Percentiles rank a stretch among this genome's conserved stretches.
Evolutionary conservation across 2,329 filamentous ascomycete species (phyloP).

Genomic region (Rhinocladiella similis): DNA sequence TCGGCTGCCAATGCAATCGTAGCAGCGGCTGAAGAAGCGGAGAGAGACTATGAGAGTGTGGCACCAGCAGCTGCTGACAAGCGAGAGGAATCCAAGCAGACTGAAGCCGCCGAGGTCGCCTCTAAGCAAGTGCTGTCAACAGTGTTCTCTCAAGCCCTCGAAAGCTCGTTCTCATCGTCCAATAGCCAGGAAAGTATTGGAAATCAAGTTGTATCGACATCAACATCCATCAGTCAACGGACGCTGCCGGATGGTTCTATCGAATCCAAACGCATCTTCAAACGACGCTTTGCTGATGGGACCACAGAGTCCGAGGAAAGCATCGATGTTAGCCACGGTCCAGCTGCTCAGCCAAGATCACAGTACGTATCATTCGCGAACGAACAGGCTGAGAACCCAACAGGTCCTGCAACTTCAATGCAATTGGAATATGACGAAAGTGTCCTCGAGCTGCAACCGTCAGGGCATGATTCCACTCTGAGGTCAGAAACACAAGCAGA

Average conservation of each 20-base stretch:
- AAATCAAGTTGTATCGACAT: conserved; percentile 51
- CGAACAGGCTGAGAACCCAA: neutral
- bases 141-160: conserved; percentile 6
- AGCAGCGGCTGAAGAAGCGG: conserved; percentile 12
- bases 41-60: neutral
- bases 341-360: neutral
- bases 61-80: neutral
- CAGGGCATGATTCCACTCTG: neutral
- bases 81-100: neutral
- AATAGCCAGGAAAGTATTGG: neutral
- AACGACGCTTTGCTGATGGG: conserved; percentile 61
- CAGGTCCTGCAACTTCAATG: neutral
- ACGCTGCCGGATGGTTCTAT: conserved; percentile 58
- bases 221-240: conserved; percentile 58
- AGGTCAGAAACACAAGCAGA: neutral
- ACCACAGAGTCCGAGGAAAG: conserved; percentile 60
- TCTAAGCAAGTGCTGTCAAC: conserved; percentile 1
- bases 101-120: neutral
- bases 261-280: conserved; percentile 58
- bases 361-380: neutral
- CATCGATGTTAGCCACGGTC: conserved; percentile 9
- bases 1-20: conserved; percentile 17
- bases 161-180: neutral
- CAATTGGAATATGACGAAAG: neutral
- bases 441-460: too few relatives aligned